Evolutionary conservation across 345 rosid genomes (phyloP), one percentile per base, ranked within the genome.

Genomic region (Hibiscus syriacus): DNA sequence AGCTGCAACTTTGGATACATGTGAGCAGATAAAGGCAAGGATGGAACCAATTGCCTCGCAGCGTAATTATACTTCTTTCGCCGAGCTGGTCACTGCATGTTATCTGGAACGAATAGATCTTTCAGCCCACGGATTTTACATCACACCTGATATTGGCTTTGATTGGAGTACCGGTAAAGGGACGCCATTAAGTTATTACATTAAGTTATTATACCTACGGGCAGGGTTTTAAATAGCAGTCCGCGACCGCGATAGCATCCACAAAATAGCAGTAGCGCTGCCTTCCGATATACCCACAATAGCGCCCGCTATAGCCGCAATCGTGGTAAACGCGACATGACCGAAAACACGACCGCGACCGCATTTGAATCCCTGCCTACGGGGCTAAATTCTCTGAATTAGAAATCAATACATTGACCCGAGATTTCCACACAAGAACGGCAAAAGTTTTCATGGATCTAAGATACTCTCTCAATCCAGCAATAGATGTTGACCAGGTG

Each of bases 401-500:
- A 72, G 98, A 92, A 78, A 81, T 91, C 4, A 97, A 94, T 74
- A 83, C 97, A 12, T 75, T 93, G 72, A 93, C 97, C 2, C 90
- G 98, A 71, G 98, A 93, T 78, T 90, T 86, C 72, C 96, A 88
- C 73, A 90, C 97, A 48, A 87, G 92, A 78, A 57, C 54, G 8
- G 88, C 89, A 49, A 83, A 91, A 77, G 67, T 93, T 27, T 66
- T 83, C 64, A 57, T 93, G 81, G 97, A 93, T 81, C 92, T 93
- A 2, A 96, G 99, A 46, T 82, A 84, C 79, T 93, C 99, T 25
- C 80, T 93, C 76, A 91, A 93, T 74, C 99, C 99, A 10, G 91
- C 99, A 66, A 85, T 93, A 48, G 97, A 93, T 76, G 77, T 93
- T 41, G 97, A 96, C 77, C 97, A 93, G 94, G 98, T 93, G 48